These are phyloP conservation scores for Ceratobasidium papillatum DNA, from an alignment of 1,284 basidiomycete species.

Conservation along the genomic window DNA sequence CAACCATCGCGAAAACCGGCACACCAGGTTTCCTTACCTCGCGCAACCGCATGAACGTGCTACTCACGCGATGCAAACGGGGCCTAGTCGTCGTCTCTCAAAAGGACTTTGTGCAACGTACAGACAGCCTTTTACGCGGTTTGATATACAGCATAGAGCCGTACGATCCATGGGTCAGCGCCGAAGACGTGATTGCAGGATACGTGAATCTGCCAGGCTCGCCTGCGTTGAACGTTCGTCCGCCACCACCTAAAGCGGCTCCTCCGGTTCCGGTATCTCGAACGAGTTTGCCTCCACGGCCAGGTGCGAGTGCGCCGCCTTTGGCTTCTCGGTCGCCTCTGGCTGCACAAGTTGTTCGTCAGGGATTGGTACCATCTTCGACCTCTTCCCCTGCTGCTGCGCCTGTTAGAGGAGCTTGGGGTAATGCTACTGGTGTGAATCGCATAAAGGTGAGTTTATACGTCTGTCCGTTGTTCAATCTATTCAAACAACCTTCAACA, in stretches of 20 bases:
- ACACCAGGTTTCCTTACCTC: constrained; percentile 67
- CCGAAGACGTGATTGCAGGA: constrained; percentile 8
- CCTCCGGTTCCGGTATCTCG: not conserved
- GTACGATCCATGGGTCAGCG: constrained; percentile 10
- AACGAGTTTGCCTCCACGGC: not conserved
- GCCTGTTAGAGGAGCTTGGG: not conserved
- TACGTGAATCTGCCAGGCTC: constrained; percentile 17
- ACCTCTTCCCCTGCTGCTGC: not conserved
- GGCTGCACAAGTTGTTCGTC: not conserved
- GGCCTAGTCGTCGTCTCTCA: constrained; percentile 73
- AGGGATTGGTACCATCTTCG: not conserved
- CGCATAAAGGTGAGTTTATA: constrained; percentile 18
- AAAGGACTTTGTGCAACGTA: constrained; percentile 59
- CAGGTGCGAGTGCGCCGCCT: not conserved
- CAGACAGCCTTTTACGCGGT: constrained; percentile 12
- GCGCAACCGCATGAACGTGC: constrained; percentile 69
- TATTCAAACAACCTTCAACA: not conserved
- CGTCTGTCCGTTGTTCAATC: not conserved
- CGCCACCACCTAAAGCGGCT: not conserved
- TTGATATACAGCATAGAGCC: constrained; percentile 4
- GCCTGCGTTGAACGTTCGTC: not conserved
- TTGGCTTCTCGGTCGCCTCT: not conserved
- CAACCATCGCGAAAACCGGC: constrained; percentile 68
- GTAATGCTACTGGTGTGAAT: not conserved
- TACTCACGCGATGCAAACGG: constrained; percentile 67